phyloP scores from a whole-genome alignment of 2,329 filamentous ascomycete species.

The Trichophyton verrucosum region DNA sequence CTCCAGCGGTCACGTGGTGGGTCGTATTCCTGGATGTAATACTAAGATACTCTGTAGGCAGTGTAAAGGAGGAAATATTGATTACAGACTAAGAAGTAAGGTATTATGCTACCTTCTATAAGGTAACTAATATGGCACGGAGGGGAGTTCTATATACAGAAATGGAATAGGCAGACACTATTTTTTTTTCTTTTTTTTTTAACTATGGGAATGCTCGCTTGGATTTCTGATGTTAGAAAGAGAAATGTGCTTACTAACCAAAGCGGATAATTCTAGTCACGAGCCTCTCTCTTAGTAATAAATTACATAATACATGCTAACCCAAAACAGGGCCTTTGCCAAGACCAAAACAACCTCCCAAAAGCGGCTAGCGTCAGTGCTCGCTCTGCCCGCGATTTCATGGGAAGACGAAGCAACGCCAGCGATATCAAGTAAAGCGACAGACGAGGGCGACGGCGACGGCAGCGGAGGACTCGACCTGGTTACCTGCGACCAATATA shows the following conservation, averaged over 20 bases:
- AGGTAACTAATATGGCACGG: no score
- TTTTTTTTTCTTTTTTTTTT: no score
- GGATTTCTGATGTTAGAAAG: no score
- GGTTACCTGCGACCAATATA: background rate
- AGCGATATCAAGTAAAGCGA: background rate
- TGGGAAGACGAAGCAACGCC: background rate
- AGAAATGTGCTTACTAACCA: background rate
- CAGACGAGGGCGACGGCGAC: background rate
- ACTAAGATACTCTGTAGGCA: no score
- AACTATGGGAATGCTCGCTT: no score
- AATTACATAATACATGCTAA: background rate
- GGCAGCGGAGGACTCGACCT: background rate
- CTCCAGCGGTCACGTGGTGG: background rate
- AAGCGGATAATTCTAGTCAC: background rate
- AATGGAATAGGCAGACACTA: no score
- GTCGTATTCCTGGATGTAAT: no score
- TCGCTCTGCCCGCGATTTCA: background rate
- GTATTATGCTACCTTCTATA: no score
- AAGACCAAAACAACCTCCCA: constrained; percentile 6
- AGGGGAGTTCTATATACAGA: no score
- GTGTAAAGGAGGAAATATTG: no score
- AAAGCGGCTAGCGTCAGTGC: background rate
- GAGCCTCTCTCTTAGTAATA: background rate
- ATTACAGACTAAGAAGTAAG: no score
- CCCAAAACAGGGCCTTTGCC: background rate